A percentile compares a stretch with the other conserved stretches of the same genome.
phyloP scores from a whole-genome alignment of 1,284 basidiomycete genomes.

The Stereum hirsutum region DNA sequence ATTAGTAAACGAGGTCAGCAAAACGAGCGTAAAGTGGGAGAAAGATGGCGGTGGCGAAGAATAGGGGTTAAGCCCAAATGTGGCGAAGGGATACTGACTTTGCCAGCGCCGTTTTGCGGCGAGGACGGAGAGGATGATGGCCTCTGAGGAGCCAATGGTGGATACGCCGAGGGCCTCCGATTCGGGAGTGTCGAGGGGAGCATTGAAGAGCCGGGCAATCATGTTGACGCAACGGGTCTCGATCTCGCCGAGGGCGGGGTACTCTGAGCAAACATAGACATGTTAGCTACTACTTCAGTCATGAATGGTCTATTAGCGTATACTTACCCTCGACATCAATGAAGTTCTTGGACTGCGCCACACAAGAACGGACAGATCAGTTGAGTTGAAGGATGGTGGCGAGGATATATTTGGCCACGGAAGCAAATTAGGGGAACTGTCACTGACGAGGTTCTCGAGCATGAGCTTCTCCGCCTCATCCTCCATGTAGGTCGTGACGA shows the following conservation, averaged over 20 bases:
- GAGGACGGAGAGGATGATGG: constrained; percentile 69
- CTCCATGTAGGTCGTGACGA: constrained; percentile 55
- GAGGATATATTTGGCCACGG: no score
- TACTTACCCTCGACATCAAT: constrained; percentile 65
- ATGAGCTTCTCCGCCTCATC: constrained; percentile 45
- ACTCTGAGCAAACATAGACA: no score
- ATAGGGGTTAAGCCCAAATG: neutral
- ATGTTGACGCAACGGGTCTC: constrained; percentile 34
- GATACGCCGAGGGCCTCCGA: constrained; percentile 27
- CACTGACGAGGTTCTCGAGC: constrained; percentile 40
- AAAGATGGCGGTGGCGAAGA: no score
- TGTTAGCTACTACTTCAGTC: no score
- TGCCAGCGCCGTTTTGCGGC: constrained; percentile 75
- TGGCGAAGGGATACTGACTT: neutral
- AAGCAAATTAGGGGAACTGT: no score
- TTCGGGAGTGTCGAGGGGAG: neutral
- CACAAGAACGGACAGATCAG: neutral
- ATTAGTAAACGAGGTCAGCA: no score
- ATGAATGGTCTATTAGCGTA: no score
- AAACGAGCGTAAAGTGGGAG: no score
- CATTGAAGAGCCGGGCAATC: neutral
- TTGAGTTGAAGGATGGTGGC: neutral
- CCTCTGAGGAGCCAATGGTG: constrained; percentile 66
- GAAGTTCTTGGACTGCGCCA: constrained; percentile 42
- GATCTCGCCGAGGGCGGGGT: constrained; percentile 48